phyloP scores from a whole-genome alignment of 1,284 basidiomycete genomes.

The Sanghuangporus sanghuang region DNA sequence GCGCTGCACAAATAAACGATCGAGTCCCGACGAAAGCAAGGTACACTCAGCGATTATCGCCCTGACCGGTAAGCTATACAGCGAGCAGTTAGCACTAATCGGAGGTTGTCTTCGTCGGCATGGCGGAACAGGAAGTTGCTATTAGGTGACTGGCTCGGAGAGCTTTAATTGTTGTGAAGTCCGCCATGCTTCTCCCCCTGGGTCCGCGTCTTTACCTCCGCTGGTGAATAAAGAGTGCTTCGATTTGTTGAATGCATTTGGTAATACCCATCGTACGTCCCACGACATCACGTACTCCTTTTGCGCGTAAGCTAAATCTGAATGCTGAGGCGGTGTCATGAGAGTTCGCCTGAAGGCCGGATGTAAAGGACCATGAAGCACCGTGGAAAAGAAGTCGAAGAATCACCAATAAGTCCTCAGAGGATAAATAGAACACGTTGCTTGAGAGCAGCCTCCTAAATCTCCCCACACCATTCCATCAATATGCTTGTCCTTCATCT shows the following conservation, averaged over 20 bases:
- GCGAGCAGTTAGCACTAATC: not conserved
- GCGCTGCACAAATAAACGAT: not conserved
- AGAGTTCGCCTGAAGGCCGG: not conserved
- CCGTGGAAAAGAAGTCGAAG: not conserved
- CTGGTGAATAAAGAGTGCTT: not conserved
- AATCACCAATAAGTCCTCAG: not conserved
- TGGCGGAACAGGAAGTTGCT: not conserved
- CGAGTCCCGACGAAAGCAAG: not conserved
- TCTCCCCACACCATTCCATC: not conserved
- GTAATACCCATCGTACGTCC: not conserved
- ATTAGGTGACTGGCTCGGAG: not conserved
- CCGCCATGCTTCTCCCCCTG: not conserved
- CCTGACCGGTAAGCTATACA: not conserved
- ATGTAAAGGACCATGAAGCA: not conserved
- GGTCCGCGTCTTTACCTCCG: not conserved
- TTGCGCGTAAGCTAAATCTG: not conserved
- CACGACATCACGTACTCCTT: not conserved
- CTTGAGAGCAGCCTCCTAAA: not conserved
- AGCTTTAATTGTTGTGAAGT: not conserved
- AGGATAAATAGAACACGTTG: not conserved
- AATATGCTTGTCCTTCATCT: conserved; percentile 11
- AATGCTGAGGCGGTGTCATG: not conserved
- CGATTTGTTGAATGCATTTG: not conserved
- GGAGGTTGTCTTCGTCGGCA: not conserved
- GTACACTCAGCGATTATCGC: not conserved